phyloP scores from a whole-genome alignment of 2,329 filamentous ascomycete species.

The Alternaria angustiovoidea region DNA sequence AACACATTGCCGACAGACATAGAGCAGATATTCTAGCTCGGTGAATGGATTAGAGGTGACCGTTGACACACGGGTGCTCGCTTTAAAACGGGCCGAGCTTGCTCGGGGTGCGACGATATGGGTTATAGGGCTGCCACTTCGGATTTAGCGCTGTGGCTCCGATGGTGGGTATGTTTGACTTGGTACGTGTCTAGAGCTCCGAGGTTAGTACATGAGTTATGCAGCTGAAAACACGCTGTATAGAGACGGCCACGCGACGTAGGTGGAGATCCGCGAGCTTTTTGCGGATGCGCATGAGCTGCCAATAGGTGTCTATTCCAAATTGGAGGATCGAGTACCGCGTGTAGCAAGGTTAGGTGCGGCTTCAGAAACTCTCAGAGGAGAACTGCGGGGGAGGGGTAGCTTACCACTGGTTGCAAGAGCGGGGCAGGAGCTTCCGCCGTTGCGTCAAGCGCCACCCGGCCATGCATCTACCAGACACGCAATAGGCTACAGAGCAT shows the following conservation, averaged over 20 bases:
- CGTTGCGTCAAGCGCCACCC: conserved; percentile 35
- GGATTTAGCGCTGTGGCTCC: conserved; percentile 31
- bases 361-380: conserved; percentile 19
- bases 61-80: conserved; percentile 30
- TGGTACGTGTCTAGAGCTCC: conserved; percentile 16
- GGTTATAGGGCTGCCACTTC: conserved; percentile 28
- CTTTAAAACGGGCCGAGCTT: conserved; percentile 49
- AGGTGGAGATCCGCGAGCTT: not conserved
- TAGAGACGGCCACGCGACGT: conserved; percentile 1
- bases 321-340: conserved; percentile 18
- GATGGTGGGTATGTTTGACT: conserved; percentile 17
- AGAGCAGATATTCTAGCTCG: conserved; percentile 12
- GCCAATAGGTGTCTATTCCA: conserved; percentile 21
- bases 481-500: conserved; percentile 32
- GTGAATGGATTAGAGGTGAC: conserved; percentile 2
- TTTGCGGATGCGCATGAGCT: conserved; percentile 7
- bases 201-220: conserved; percentile 10
- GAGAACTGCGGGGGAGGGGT: conserved; percentile 47
- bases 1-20: not conserved
- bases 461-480: conserved; percentile 15
- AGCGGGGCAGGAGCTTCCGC: conserved; percentile 40
- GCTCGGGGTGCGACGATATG: conserved; percentile 12
- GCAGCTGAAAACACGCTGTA: conserved; percentile 2
- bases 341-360: conserved; percentile 24
- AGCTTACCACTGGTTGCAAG: conserved; percentile 34